Conservation (phyloP, 495 filamentous ascomycete genomes). For the Acidiella bohemica region DNA sequence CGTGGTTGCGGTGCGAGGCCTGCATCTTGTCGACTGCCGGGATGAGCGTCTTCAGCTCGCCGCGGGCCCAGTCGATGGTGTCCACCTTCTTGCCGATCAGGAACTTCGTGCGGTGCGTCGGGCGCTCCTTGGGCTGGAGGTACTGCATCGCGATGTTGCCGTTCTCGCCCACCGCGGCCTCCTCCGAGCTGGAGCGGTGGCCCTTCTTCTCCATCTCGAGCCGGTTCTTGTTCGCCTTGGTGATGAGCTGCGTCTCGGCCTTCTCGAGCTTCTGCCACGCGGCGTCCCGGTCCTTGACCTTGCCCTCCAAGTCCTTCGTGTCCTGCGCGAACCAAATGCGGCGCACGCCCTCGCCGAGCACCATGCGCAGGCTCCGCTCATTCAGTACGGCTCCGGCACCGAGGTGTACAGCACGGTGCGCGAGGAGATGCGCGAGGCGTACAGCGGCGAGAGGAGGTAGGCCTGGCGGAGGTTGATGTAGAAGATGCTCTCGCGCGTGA, state of each 20-base stretch:
- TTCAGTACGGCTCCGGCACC: constrained; percentile 64
- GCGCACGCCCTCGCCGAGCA: constrained; percentile 70
- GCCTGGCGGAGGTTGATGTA: constrained; percentile 95
- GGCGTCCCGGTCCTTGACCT: constrained; percentile 73
- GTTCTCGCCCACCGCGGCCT: constrained; percentile 29
- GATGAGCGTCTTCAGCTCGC: constrained; percentile 65
- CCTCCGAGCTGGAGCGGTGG: constrained; percentile 31
- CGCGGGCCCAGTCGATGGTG: constrained; percentile 83
- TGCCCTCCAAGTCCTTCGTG: constrained; percentile 64
- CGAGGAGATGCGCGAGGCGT: constrained; percentile 81
- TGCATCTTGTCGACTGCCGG: constrained; percentile 69
- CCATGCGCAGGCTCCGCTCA: constrained; percentile 55
- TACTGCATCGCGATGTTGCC: constrained; percentile 63
- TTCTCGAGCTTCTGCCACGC: constrained; percentile 75
- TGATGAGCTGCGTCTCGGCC: constrained; percentile 79
- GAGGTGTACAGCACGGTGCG: constrained; percentile 86
- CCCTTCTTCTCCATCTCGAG: constrained; percentile 62
- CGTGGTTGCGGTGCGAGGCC: constrained; percentile 54
- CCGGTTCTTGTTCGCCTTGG: constrained; percentile 63
- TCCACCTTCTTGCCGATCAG: constrained; percentile 88
- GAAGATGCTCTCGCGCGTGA: constrained; percentile 84
- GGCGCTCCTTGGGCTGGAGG: constrained; percentile 64
- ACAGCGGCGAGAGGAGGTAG: constrained; percentile 75
- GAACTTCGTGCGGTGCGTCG: constrained; percentile 66
- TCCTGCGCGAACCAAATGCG: constrained; percentile 78